Conservation (phyloP, 192 early-diverging fungal genomes). For the Coemansia sp. region DNA sequence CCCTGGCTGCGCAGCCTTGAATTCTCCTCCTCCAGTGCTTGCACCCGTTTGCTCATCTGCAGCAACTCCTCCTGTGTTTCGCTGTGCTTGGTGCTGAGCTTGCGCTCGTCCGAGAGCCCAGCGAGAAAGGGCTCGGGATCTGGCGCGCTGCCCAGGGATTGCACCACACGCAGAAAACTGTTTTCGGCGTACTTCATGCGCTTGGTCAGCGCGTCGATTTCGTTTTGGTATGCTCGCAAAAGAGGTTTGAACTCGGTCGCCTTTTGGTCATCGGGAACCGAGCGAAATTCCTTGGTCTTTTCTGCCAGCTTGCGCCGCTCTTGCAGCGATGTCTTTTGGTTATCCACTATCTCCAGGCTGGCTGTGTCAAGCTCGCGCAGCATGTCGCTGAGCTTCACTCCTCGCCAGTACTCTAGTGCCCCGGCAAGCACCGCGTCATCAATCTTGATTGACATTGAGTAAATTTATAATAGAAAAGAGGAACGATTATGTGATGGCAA, state of each 20-base stretch:
- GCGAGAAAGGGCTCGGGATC: slow-evolving; percentile 76
- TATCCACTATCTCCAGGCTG: slow-evolving; percentile 75
- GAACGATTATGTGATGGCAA: too few relatives aligned
- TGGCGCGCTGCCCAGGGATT: slow-evolving; percentile 72
- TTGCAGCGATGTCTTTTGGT: slow-evolving; percentile 74
- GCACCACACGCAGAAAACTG: slow-evolving; percentile 78
- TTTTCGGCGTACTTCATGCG: slow-evolving; percentile 80
- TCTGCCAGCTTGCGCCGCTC: slow-evolving; percentile 82
- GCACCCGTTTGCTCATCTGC: slow-evolving; percentile 36
- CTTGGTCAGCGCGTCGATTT: slow-evolving; percentile 86
- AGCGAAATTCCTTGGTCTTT: slow-evolving; percentile 84
- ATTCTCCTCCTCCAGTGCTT: slow-evolving; percentile 55
- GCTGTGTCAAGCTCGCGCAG: slow-evolving; percentile 73
- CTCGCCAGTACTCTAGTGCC: slow-evolving; percentile 44
- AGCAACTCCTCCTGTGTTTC: slow-evolving; percentile 19
- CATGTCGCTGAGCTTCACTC: slow-evolving; percentile 62
- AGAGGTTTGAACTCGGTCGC: slow-evolving; percentile 71
- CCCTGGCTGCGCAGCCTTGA: slow-evolving; percentile 54
- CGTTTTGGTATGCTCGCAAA: slow-evolving; percentile 82
- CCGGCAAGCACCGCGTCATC: slow-evolving; percentile 30
- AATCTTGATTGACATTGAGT: slow-evolving; percentile 6
- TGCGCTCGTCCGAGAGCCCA: slow-evolving; percentile 32
- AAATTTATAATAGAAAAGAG: neutral
- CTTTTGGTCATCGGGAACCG: slow-evolving; percentile 74
- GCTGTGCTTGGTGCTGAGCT: slow-evolving; percentile 16